Evolutionary conservation across 768 basidiomycete genomes (phyloP), one percentile per base, ranked within the genome.

Genomic region (Chalciporus sphaerocephalus): DNA sequence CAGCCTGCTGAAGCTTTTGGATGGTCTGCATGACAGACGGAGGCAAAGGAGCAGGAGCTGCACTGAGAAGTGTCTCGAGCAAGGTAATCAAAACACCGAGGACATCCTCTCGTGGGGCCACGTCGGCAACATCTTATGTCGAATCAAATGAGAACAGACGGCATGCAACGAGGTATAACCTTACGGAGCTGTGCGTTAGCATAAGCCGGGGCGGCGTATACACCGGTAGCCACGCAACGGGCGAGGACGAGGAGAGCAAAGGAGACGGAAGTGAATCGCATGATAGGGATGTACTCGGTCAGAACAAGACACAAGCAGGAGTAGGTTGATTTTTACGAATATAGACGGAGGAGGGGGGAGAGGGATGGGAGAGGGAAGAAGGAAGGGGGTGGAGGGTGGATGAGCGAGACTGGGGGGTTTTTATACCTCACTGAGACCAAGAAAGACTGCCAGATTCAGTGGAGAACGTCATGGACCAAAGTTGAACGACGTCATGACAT

Each of bases 261-360:
- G 6, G 61, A 47, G 34, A 53, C 30, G 46, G 44, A 22, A 16
- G 55, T 20, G 45, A 51, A 55, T 50, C 50, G 61, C 61, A 63
- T 66, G 44, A 16, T 58, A 47, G 41, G 52, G 28, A 58, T 63
- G 56, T 51, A 52, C 53, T 50, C 43, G 52, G 47, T 52, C 47
- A 44, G 50, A 42, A 37, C 54, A 43, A 42, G 55, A 56, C 47
- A 34, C 51, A 51, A 54, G 50, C 37, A 27, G 12, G 46, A 48
- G 50, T 40, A 57, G 54, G 43, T 0, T 50, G 42, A 16, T 38
- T 50, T 58, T 61, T 50, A 30, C 33, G 34, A 20, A 15, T 44
- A 44, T 32, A 28, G 33, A 42, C 50, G 57, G 47, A 24, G 22
- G 6, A 25, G 30, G 52, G 38, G 52, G 43, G 47, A 0, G 41